Evolutionary conservation across 1,139 yeast species (phyloP).

Genomic region (Diutina rugosa): DNA sequence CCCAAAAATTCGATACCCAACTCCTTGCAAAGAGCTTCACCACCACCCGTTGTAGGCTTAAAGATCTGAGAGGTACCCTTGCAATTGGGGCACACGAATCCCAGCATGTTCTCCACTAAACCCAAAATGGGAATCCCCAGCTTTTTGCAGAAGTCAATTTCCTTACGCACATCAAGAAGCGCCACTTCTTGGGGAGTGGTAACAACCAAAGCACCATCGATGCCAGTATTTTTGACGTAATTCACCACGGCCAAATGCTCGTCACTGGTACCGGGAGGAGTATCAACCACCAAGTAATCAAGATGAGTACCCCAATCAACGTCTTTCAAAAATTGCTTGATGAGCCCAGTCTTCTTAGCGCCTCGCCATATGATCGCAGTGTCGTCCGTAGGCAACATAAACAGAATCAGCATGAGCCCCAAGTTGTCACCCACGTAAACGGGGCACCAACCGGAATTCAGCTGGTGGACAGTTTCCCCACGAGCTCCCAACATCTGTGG

Average conservation of each 20-base stretch:
- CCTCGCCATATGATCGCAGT: conserved; percentile 98
- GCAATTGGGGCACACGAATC: conserved; percentile 94
- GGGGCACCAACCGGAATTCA: conserved; percentile 93
- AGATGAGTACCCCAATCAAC: conserved; percentile 87
- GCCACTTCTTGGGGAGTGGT: conserved; percentile 99
- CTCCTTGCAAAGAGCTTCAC: conserved; percentile 70
- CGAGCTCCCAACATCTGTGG: conserved; percentile 92
- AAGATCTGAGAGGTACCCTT: conserved; percentile 84
- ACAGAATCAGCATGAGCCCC: conserved; percentile 92
- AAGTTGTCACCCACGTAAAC: conserved; percentile 91
- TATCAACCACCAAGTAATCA: conserved; percentile 84
- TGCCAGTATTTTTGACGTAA: conserved; percentile 78
- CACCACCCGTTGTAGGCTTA: conserved; percentile 96
- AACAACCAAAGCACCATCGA: conserved; percentile 90
- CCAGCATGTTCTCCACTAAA: conserved; percentile 94
- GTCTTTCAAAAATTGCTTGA: conserved; percentile 87
- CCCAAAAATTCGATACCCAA: conserved; percentile 71
- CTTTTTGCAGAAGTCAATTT: conserved; percentile 86
- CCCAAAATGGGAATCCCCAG: conserved; percentile 83
- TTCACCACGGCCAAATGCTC: conserved; percentile 88
- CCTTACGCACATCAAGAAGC: conserved; percentile 85
- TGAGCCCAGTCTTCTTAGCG: conserved; percentile 82
- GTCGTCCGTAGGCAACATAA: conserved; percentile 88
- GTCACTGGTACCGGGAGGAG: conserved; percentile 98
- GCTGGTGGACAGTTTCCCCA: conserved; percentile 77